Evolutionary conservation across 2,329 filamentous ascomycete genomes (phyloP).

Genomic region (Trichoderma cornu-damae): DNA sequence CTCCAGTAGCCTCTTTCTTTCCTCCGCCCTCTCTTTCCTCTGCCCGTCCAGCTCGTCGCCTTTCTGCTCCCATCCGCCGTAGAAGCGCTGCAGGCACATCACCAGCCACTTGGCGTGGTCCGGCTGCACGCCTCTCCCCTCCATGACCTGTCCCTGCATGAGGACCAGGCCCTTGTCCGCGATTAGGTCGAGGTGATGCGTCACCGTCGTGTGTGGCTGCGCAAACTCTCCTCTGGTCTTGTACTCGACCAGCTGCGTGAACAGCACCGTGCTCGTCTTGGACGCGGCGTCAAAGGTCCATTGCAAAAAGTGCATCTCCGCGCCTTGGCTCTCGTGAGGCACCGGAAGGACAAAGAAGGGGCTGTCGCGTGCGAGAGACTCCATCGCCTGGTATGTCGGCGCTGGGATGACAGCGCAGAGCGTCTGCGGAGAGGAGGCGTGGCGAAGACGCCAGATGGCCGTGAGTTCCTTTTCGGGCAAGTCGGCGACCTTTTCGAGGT

Average conservation of each 20-base stretch:
- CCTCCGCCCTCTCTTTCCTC: constrained; percentile 52
- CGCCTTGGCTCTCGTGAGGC: constrained; percentile 61
- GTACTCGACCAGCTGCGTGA: constrained; percentile 90
- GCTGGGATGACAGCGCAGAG: constrained; percentile 80
- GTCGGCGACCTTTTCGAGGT: constrained; percentile 68
- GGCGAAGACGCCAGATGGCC: constrained; percentile 82
- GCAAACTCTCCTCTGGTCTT: constrained; percentile 87
- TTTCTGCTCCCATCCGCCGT: constrained; percentile 59
- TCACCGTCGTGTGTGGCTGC: constrained; percentile 87
- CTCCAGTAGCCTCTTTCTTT: constrained; percentile 67
- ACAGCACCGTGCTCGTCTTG: constrained; percentile 70
- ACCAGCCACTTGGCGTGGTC: constrained; percentile 85
- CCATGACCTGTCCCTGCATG: constrained; percentile 75
- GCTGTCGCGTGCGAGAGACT: constrained; percentile 62
- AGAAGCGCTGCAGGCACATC: constrained; percentile 93
- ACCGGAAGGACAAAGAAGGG: constrained; percentile 91
- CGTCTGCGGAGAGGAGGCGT: constrained; percentile 65
- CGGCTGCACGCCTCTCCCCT: constrained; percentile 68
- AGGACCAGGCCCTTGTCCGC: constrained; percentile 72
- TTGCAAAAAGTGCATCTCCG: constrained; percentile 94
- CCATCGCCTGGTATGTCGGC: constrained; percentile 68
- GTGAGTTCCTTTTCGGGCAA: constrained; percentile 80
- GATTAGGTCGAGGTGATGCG: constrained; percentile 79
- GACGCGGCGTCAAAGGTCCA: constrained; percentile 77
- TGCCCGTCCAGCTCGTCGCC: constrained; percentile 32